Base-by-base conservation (phyloP, 495 filamentous ascomycete genomes). In the Pyrenula aspistea region DNA sequence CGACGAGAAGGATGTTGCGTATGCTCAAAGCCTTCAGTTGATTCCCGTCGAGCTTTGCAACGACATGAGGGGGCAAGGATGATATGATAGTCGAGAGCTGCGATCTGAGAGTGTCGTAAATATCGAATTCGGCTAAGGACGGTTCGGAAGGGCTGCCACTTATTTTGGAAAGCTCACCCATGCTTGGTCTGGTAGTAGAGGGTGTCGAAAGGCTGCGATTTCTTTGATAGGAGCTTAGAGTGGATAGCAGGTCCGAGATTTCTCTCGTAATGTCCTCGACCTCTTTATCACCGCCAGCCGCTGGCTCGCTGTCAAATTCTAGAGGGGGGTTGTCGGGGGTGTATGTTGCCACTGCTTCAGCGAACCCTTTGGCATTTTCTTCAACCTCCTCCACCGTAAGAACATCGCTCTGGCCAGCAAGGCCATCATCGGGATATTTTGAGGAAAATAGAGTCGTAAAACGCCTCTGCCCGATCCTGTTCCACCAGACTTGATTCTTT, bases 401-500 rank as follows among this genome's bases (percentile, higher is more conserved):
- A 24, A 77, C 75, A 57, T 20, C 19, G 8, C 10, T 10, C 10
- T 55, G 20, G 8, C 31, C 53, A n/a, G 10, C 22, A 10, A 55
- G 22, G 52, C 57, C 36, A 23, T 36, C 12, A 20, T 52, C 50
- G 20, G 50, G 50, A 53, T 65, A 58, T 36, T 61, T 68, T 4
- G 76, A 58, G 1, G 75, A 75, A 24, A 81, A 72, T 23, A 79
- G 70, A 12, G 79, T 71, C 22, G 78, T 62, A 60, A 82, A 78
- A 23, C 73, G 74, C 57, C 79, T 80, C 57, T 82, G 76, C 23
- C 91, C 91, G 47, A 83, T 69, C 58, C 83, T 82, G 56, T 83
- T 80, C 91, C 91, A 96, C 91, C 91, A 96, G n/a, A 95, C 72
- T 49, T 81, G 72, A 56, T 85, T 82, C 55, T 89, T 84, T 23